Percentiles rank a stretch among this genome's conserved stretches.
phyloP scores from a whole-genome alignment of 1,284 basidiomycete genomes.

The Schizopora paradoxa region DNA sequence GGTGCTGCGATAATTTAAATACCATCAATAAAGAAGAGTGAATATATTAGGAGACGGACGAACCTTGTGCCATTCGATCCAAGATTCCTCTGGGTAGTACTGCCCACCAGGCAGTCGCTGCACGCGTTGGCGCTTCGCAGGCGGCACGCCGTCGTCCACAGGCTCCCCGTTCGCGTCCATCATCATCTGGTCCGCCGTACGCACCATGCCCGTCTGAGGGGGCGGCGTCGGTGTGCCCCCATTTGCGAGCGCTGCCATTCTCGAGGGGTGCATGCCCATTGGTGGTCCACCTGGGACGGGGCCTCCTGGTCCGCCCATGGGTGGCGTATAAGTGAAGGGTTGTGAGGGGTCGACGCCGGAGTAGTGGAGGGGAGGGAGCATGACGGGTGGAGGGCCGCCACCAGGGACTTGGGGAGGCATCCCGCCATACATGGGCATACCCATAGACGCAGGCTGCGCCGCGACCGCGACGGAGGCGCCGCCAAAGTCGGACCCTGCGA shows the following conservation, averaged over 20 bases:
- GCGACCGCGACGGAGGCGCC: slow-evolving; percentile 58
- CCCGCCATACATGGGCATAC: slow-evolving; percentile 45
- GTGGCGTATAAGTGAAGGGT: slow-evolving; percentile 74
- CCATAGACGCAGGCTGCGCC: slow-evolving; percentile 69
- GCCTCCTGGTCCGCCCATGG: slow-evolving; percentile 43
- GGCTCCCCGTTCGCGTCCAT: too few relatives aligned
- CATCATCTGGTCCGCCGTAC: slow-evolving; percentile 78
- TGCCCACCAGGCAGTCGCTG: slow-evolving; percentile 77
- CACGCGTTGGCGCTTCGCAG: slow-evolving; percentile 78
- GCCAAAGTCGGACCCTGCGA: slow-evolving; percentile 33
- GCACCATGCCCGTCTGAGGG: slow-evolving; percentile 59
- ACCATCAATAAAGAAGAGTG: neutral
- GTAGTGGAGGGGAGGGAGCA: slow-evolving; percentile 78
- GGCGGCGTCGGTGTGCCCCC: slow-evolving; percentile 23
- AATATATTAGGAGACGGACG: slow-evolving; percentile 25
- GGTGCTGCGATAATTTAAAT: slow-evolving; percentile 44
- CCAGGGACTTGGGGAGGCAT: too few relatives aligned
- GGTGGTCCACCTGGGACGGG: slow-evolving; percentile 35
- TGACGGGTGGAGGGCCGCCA: slow-evolving; percentile 65
- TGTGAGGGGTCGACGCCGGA: slow-evolving; percentile 72
- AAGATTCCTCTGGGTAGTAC: slow-evolving; percentile 79
- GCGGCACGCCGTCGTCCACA: slow-evolving; percentile 49
- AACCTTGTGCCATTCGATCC: slow-evolving; percentile 83
- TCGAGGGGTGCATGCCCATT: slow-evolving; percentile 30
- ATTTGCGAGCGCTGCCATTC: slow-evolving; percentile 37